Evolutionary conservation across 805 yeast genomes (phyloP).

Genomic region (Scheffersomyces lignosus): DNA sequence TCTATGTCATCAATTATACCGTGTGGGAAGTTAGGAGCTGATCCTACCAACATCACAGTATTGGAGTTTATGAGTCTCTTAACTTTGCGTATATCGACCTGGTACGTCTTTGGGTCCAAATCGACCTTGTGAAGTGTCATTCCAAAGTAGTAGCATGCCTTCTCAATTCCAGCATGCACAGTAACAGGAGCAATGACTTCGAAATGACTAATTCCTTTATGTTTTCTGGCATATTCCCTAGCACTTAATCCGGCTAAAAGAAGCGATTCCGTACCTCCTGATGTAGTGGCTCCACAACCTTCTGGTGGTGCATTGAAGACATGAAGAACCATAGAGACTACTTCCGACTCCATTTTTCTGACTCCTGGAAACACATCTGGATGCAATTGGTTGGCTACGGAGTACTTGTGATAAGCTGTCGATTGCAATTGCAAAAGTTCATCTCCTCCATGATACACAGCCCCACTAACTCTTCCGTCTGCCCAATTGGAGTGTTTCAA

Average conservation of each 20-base stretch:
- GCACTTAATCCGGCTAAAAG: conserved; percentile 87
- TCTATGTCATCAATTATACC: conserved; percentile 92
- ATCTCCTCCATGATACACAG: conserved; percentile 94
- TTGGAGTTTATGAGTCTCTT: conserved; percentile 67
- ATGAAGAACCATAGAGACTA: conserved; percentile 83
- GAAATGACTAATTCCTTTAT: conserved; percentile 64
- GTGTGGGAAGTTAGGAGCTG: conserved; percentile 97
- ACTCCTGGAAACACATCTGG: conserved; percentile 98
- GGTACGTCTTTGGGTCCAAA: conserved; percentile 61
- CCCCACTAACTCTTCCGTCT: conserved; percentile 86
- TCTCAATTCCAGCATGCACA: conserved; percentile 92
- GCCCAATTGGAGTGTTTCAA: conserved; percentile 79
- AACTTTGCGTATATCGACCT: conserved; percentile 67
- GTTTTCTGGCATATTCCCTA: conserved; percentile 64
- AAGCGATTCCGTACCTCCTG: conserved; percentile 95
- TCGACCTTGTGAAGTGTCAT: conserved; percentile 83
- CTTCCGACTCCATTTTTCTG: conserved; percentile 94
- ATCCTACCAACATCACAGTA: conserved; percentile 84
- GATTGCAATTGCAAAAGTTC: conserved; percentile 74
- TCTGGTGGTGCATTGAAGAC: conserved; percentile 74
- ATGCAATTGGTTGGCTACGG: conserved; percentile 92
- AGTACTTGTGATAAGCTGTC: conserved; percentile 68
- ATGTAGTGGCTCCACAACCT: conserved; percentile 71
- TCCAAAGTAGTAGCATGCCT: conserved; percentile 88
- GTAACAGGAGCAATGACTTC: conserved; percentile 89